These are phyloP conservation scores for Chenopodium berlandieri DNA, from an alignment of 148 eudicot species.

Conservation along the genomic window DNA sequence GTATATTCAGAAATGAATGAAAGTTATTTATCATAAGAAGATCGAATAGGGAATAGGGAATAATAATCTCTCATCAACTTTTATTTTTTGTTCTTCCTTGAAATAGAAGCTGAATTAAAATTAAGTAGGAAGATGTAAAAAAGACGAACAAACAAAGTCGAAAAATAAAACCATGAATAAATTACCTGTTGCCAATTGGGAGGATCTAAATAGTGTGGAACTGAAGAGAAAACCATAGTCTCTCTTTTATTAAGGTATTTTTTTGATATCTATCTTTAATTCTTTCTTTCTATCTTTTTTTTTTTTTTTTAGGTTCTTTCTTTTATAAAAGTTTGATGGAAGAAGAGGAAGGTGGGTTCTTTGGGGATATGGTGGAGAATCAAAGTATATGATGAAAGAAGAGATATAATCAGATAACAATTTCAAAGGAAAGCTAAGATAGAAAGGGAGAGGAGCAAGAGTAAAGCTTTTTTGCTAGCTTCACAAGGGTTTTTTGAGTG, in stretches of 20 bases:
- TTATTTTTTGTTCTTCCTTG: constrained; percentile 17
- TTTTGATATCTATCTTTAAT: constrained; percentile 15
- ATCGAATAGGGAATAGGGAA: constrained; percentile 36
- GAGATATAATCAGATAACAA: constrained; percentile 28
- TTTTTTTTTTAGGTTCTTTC: constrained; percentile 32
- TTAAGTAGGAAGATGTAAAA: not conserved
- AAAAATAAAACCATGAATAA: not conserved
- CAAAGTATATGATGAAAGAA: constrained; percentile 31
- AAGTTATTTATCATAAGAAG: constrained; percentile 10
- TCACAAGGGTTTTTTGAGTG: constrained; percentile 24
- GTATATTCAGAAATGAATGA: constrained; percentile 50
- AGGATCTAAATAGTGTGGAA: constrained; percentile 67
- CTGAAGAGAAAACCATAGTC: constrained; percentile 61
- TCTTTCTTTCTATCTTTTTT: constrained; percentile 11
- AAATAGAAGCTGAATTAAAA: constrained; percentile 24
- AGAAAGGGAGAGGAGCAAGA: constrained; percentile 30
- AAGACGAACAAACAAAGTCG: not conserved
- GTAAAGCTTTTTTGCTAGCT: constrained; percentile 24
- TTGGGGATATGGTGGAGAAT: constrained; percentile 56
- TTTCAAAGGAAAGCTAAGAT: constrained; percentile 24
- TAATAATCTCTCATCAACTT: constrained; percentile 26
- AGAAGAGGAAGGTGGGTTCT: constrained; percentile 21
- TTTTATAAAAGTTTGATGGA: constrained; percentile 51
- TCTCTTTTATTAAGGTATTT: constrained; percentile 17
- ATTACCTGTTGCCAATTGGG: constrained; percentile 74